Percentiles rank a stretch among this genome's conserved stretches.
These are phyloP conservation scores for Xylaria sp. DNA, from an alignment of 2,329 filamentous ascomycete species.

Conservation along the genomic window DNA sequence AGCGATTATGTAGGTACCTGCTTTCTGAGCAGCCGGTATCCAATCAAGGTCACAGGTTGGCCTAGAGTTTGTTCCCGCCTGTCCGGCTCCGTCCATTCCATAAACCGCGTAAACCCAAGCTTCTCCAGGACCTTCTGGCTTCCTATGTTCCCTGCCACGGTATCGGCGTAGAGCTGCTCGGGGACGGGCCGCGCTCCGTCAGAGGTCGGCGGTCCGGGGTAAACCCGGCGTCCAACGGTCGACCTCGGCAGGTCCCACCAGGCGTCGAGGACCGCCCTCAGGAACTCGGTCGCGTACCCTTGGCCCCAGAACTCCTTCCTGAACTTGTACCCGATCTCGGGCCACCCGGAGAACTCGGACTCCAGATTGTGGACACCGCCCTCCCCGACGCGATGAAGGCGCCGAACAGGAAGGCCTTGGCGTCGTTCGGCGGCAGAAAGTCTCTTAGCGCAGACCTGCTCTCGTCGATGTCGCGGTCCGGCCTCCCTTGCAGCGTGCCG, in stretches of 20 bases:
- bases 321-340: conserved; percentile 32
- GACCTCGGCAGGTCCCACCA: conserved; percentile 30
- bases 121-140: conserved; percentile 34
- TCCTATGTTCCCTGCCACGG: conserved; percentile 25
- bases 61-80: conserved; percentile 29
- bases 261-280: conserved; percentile 22
- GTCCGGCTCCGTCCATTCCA: conserved; percentile 32
- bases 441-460: conserved; percentile 19
- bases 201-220: conserved; percentile 5
- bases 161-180: conserved; percentile 28
- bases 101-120: conserved; percentile 30
- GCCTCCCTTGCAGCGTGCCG: conserved; percentile 23
- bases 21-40: conserved; percentile 3
- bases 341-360: conserved; percentile 27
- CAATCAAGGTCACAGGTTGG: conserved; percentile 25
- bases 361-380: conserved; percentile 30
- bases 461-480: conserved; percentile 28
- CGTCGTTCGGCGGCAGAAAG: conserved; percentile 19
- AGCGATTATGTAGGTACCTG: too few species aligned
- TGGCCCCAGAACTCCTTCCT: conserved; percentile 25
- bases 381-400: conserved; percentile 34
- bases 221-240: conserved; percentile 4
- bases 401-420: conserved; percentile 27
- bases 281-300: conserved; percentile 32
- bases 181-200: background rate